Conservation (phyloP, 2,329 filamentous ascomycete species). For the Colletotrichum incanum region DNA sequence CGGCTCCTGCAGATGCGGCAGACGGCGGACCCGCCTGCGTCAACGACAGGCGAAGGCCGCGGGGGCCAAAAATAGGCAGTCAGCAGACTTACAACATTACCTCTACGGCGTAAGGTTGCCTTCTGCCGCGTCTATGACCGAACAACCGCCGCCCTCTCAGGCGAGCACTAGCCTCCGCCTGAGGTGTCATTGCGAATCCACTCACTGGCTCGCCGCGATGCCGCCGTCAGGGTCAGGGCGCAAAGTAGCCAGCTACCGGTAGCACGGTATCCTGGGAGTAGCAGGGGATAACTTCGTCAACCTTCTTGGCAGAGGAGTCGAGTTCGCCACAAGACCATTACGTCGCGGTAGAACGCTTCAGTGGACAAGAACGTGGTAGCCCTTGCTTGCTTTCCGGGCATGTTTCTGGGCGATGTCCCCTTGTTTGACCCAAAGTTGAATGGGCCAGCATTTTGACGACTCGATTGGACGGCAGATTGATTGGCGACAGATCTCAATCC, state of each 20-base stretch:
- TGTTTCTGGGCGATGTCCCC: slow-evolving; percentile 17
- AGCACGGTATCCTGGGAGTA: slow-evolving; percentile 10
- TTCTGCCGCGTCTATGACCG: slow-evolving; percentile 32
- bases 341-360: background rate
- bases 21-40: slow-evolving; percentile 32
- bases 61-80: slow-evolving; percentile 34
- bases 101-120: slow-evolving; percentile 29
- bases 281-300: slow-evolving; percentile 7
- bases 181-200: slow-evolving; percentile 21
- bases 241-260: slow-evolving; percentile 24
- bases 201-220: slow-evolving; percentile 15
- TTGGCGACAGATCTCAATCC: slow-evolving; percentile 24
- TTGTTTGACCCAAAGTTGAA: slow-evolving; percentile 23
- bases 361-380: background rate
- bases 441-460: slow-evolving; percentile 8
- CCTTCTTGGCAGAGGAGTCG: background rate
- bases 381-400: slow-evolving; percentile 14
- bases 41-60: slow-evolving; percentile 6
- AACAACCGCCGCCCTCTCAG: slow-evolving; percentile 29
- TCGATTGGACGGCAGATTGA: slow-evolving; percentile 30
- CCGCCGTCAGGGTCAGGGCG: slow-evolving; percentile 27
- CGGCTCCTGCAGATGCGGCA: slow-evolving; percentile 23
- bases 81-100: slow-evolving; percentile 32
- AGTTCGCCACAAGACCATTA: slow-evolving; percentile 25
- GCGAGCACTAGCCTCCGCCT: slow-evolving; percentile 25